These are phyloP conservation scores for Boletus bicolor DNA, from an alignment of 768 basidiomycete genomes.

Conservation along the genomic window DNA sequence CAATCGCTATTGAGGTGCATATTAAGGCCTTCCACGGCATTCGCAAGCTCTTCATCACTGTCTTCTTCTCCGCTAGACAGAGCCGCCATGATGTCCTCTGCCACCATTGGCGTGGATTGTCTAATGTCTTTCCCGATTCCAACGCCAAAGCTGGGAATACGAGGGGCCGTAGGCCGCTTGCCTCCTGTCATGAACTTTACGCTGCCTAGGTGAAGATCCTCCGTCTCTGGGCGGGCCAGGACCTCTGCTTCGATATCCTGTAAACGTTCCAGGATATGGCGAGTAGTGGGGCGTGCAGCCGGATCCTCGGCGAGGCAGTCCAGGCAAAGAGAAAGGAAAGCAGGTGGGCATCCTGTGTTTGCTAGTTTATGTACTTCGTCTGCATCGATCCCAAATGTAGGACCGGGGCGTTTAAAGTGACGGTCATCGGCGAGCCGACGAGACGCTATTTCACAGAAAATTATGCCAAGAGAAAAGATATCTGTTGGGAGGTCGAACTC, in stretches of 20 bases:
- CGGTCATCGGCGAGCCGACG: constrained; percentile 82
- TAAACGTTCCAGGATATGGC: constrained; percentile 75
- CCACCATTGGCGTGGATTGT: constrained; percentile 27
- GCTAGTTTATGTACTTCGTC: constrained; percentile 69
- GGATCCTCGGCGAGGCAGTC: constrained; percentile 74
- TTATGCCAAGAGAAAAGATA: constrained; percentile 89
- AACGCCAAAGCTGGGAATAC: constrained; percentile 85
- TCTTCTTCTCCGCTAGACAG: constrained; percentile 51
- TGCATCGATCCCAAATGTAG: constrained; percentile 72
- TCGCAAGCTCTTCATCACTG: constrained; percentile 61
- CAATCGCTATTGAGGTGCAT: constrained; percentile 48
- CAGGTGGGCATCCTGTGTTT: constrained; percentile 72
- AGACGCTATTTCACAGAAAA: constrained; percentile 88
- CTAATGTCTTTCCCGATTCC: constrained; percentile 63
- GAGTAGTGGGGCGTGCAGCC: constrained; percentile 65
- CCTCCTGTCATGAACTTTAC: constrained; percentile 75
- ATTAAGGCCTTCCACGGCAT: constrained; percentile 54
- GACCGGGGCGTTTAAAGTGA: constrained; percentile 73
- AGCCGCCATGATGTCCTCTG: constrained; percentile 34
- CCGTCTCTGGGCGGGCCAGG: constrained; percentile 59
- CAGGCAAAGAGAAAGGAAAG: constrained; percentile 72
- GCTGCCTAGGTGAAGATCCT: constrained; percentile 79
- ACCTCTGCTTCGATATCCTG: constrained; percentile 83
- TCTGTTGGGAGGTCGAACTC: constrained; percentile 95
- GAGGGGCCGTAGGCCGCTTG: constrained; percentile 58